Base-by-base conservation (phyloP, 345 rosid genomes). In the Clausena lansium region DNA sequence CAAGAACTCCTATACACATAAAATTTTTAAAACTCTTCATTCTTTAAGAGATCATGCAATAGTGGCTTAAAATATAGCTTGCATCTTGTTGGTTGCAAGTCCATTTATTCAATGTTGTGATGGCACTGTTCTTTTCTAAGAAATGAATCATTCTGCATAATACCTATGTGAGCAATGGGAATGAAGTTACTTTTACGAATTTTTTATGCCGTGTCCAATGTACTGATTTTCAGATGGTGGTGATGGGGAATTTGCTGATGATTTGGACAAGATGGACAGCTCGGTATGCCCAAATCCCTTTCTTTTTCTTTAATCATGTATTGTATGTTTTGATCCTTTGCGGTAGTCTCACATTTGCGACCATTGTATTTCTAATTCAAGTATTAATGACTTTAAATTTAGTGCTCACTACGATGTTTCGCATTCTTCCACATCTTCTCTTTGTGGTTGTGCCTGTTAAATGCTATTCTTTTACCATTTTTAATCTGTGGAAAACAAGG, bases 241-340 rank as follows among this genome's bases (percentile, higher is more conserved):
- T 58, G 86, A 83, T 69, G 88, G 47, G 19, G 77, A 57, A 76
- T 83, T 86, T 24, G 85, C 84, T 67, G 87, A 86, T 82, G 91
- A 83, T 76, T 84, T 90, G 54, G 90, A 86, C 83, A 87, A 87
- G 80, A 84, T 45, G 61, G 87, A 83, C 75, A 79, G 78, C 65
- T 90, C 84, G 64, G 94, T 90, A 82, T 79, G 89, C 67, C 80
- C 76, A 36, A 67, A 11, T 67, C 60, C 5, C 47, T 67, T 4
- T 20, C 45, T 28, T 65, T 30, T 58, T 47, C 64, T 54, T 67
- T n/a, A n/a, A n/a, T n/a, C n/a, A n/a, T n/a, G n/a, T n/a, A 9
- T 63, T 7, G 30, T 57, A 4, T 2, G 27, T 7, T 25, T 7
- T 67, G 50, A 39, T 70, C 59, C 50, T 78, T 30, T 78, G 57